Evolutionary conservation across 805 yeast genomes (phyloP), one percentile per base, ranked within the genome.

Genomic region (Candida ficus): DNA sequence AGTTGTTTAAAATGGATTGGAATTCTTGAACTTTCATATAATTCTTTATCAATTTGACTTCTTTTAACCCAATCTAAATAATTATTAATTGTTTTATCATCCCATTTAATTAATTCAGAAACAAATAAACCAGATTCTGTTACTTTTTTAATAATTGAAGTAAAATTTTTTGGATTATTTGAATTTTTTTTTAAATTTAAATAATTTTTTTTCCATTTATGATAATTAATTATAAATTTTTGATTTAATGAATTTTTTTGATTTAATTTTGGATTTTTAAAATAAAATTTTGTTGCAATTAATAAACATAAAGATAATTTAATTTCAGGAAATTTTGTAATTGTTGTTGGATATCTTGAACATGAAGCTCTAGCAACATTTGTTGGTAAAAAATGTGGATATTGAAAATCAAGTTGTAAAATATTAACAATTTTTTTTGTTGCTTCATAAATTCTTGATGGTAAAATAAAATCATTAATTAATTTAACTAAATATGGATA

Each of bases 11-110:
- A 37, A 3, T 52, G 43, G 5, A 56, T 35, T 57, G 63, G 48
- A 7, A 40, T 33, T 5, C 48, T 43, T 22, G 12, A 67, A 37
- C 29, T 9, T 7, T 21, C 23, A 6, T 7, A 21, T 21, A 21
- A 56, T 57, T 9, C 64, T n/a, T 30, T 12, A 19, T 34, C 42
- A n/a, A 34, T 20, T 16, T 33, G 38, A 12, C 28, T 40, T 8
- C 17, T 64, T 37, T 66, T 60, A 38, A 74, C 66, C 78, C 83
- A 75, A 18, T 68, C 62, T 21, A 79, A 55, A 55, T 78, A 83
- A 21, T 64, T 56, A 4, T 66, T 65, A 3, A 70, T 64, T 41
- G 72, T 63, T 2, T 53, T 50, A n/a, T 70, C 69, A 31, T 67
- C 61, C 82, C 87, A 77, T 12, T 58, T 54, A 10, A 67, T 37